phyloP scores from a whole-genome alignment of 768 basidiomycete genomes.

The Psilocybe cyanescens region DNA sequence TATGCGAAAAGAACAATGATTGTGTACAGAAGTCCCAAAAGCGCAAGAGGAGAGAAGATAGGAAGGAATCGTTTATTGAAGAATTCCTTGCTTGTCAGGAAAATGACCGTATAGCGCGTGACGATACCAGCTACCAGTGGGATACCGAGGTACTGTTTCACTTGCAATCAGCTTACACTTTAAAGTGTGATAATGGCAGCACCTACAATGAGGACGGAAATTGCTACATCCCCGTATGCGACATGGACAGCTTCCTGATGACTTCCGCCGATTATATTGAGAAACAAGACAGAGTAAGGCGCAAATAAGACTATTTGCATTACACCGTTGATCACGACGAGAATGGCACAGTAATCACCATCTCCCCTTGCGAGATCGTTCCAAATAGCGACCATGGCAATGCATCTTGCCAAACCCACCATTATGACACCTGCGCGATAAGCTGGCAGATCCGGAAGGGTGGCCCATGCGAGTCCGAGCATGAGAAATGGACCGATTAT shows the following conservation, averaged over 20 bases:
- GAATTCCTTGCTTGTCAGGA: conserved; percentile 45
- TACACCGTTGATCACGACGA: conserved; percentile 80
- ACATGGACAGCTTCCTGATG: conserved; percentile 45
- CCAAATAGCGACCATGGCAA: conserved; percentile 85
- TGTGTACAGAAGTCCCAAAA: conserved; percentile 82
- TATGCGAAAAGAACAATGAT: conserved; percentile 77
- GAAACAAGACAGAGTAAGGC: conserved; percentile 73
- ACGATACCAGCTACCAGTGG: conserved; percentile 72
- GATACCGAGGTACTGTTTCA: conserved; percentile 78
- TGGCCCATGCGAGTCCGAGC: conserved; percentile 87
- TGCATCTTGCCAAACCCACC: conserved; percentile 77
- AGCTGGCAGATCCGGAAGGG: conserved; percentile 75
- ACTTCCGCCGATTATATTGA: conserved; percentile 66
- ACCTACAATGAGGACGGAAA: conserved; percentile 74
- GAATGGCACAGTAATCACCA: conserved; percentile 72
- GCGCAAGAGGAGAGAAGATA: conserved; percentile 66
- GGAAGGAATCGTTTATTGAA: conserved; percentile 68
- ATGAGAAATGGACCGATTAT: conserved; percentile 80
- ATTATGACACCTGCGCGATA: conserved; percentile 83
- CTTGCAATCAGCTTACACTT: background rate
- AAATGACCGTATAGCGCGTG: conserved; percentile 64
- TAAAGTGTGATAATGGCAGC: background rate
- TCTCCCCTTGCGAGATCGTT: conserved; percentile 75
- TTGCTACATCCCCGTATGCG: conserved; percentile 60
- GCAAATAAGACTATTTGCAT: conserved; percentile 81